These are phyloP conservation scores for Vaccinium corymbosum DNA, from an alignment of 148 eudicot species.

Conservation along the genomic window DNA sequence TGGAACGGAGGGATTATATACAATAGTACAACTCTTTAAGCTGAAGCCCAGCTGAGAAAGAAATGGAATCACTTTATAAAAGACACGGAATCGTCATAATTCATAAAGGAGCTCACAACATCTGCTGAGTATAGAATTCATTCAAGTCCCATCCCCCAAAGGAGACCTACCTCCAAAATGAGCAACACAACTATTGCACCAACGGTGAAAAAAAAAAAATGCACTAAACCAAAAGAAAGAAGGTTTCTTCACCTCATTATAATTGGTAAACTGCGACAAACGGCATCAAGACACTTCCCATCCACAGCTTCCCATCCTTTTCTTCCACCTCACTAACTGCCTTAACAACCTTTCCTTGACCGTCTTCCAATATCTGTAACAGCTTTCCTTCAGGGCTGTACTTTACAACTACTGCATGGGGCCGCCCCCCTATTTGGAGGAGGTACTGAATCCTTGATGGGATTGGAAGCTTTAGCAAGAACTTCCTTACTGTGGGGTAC, in stretches of 20 bases:
- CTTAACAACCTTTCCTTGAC: slow-evolving; percentile 73
- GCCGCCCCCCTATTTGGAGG: slow-evolving; percentile 55
- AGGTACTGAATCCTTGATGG: slow-evolving; percentile 51
- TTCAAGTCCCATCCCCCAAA: neutral
- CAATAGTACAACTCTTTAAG: neutral
- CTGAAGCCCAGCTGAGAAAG: neutral
- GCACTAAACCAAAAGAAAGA: neutral
- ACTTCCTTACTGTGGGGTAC: slow-evolving; percentile 48
- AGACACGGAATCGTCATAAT: too few species aligned
- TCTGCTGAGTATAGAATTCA: neutral
- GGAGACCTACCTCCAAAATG: slow-evolving; percentile 6
- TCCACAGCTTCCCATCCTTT: slow-evolving; percentile 85
- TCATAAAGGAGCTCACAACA: neutral
- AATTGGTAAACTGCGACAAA: slow-evolving; percentile 73
- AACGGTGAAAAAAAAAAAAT: neutral
- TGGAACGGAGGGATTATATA: neutral
- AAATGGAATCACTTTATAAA: too few species aligned
- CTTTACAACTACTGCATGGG: slow-evolving; percentile 52
- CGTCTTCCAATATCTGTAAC: slow-evolving; percentile 65
- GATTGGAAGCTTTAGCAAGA: slow-evolving; percentile 68
- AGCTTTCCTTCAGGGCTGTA: slow-evolving; percentile 76
- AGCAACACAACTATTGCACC: neutral
- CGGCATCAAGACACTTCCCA: slow-evolving; percentile 83
- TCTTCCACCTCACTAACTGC: slow-evolving; percentile 89
- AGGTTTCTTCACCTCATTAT: slow-evolving; percentile 11